Conservation (phyloP, 192 early-diverging fungal species). For the Jimgerdemannia flammicorona region DNA sequence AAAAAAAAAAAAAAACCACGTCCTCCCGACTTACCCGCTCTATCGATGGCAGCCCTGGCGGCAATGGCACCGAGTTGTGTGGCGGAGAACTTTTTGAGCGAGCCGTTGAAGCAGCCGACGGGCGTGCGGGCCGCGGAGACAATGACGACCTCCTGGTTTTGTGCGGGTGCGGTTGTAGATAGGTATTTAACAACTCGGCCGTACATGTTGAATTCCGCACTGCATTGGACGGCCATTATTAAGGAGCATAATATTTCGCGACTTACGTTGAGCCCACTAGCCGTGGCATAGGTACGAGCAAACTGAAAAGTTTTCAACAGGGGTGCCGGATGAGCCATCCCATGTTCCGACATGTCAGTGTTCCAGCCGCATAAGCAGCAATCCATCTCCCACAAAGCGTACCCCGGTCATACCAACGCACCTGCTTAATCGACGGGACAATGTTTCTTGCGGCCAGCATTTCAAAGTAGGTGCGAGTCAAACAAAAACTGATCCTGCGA, state of each 20-base stretch:
- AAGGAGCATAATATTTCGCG: neutral
- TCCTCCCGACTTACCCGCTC: constrained; percentile 55
- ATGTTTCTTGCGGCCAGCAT: constrained; percentile 11
- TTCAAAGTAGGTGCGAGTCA: constrained; percentile 1
- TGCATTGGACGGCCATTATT: neutral
- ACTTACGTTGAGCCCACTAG: constrained; percentile 21
- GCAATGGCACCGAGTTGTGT: constrained; percentile 84
- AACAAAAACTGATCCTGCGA: neutral
- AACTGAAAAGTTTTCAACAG: constrained; percentile 4
- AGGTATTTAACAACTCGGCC: too few relatives aligned
- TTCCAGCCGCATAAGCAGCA: too few relatives aligned
- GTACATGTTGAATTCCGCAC: neutral
- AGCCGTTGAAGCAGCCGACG: constrained; percentile 87
- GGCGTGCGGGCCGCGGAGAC: constrained; percentile 84
- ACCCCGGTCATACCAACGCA: neutral
- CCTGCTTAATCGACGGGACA: constrained; percentile 7
- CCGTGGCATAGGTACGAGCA: constrained; percentile 21
- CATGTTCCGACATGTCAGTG: too few relatives aligned
- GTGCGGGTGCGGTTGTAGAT: neutral
- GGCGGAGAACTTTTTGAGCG: constrained; percentile 75
- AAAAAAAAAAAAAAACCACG: constrained; percentile 2
- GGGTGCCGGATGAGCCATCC: neutral
- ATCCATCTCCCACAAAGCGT: too few relatives aligned
- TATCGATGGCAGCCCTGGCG: constrained; percentile 79
- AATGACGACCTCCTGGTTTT: constrained; percentile 52